These are phyloP conservation scores for Saturnispora saitoi DNA, from an alignment of 805 yeast genomes.

Conservation along the genomic window DNA sequence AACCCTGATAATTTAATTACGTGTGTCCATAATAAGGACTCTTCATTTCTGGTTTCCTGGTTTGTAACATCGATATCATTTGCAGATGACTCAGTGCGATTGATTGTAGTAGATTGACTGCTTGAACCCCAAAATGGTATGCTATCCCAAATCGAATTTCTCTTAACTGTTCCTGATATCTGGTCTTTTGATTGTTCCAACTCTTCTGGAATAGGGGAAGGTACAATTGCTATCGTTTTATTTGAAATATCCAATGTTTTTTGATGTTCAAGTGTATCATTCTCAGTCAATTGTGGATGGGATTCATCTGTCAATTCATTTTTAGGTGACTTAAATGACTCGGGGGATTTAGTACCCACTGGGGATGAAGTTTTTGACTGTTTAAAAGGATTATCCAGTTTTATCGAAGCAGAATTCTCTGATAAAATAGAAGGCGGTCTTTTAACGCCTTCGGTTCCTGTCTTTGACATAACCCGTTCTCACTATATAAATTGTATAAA, in stretches of 20 bases:
- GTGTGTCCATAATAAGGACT: background rate
- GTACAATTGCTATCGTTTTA: background rate
- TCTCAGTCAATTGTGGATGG: background rate
- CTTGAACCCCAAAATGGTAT: background rate
- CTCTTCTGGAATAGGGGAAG: background rate
- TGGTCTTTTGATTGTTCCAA: background rate
- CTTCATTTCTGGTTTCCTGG: background rate
- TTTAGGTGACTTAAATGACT: background rate
- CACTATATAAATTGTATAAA: background rate
- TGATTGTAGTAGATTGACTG: background rate
- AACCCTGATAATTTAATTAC: slow-evolving; percentile 1
- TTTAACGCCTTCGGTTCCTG: background rate
- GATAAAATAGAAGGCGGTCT: background rate
- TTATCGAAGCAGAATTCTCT: background rate
- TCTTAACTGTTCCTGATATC: background rate
- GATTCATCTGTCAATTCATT: background rate
- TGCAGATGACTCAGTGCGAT: background rate
- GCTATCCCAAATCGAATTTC: background rate
- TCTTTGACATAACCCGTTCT: background rate
- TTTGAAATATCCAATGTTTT: background rate
- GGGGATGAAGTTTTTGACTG: background rate
- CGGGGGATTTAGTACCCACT: background rate
- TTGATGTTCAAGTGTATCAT: background rate
- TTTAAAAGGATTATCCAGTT: background rate
- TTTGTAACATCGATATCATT: background rate